Evolutionary conservation across 495 filamentous ascomycete species (phyloP).

Genomic region (Tuber microsphaerosporum): DNA sequence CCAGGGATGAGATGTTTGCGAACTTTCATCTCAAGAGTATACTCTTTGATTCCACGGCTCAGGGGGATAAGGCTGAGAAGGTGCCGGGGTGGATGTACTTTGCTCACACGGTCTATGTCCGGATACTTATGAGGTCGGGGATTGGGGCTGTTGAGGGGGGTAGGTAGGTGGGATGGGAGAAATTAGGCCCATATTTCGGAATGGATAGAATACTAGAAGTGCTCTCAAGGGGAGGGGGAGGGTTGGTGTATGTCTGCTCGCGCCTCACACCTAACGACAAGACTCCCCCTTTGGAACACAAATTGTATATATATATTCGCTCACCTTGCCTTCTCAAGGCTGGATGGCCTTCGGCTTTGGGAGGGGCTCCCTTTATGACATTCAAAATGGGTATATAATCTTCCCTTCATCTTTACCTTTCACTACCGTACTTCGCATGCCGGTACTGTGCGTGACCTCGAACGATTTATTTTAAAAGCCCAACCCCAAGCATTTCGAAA

Average conservation of each 20-base stretch:
- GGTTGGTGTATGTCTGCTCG: not conserved
- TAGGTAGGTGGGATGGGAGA: not conserved
- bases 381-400: not conserved
- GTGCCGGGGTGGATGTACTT: not conserved
- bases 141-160: not conserved
- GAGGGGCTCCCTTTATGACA: not conserved
- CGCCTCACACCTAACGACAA: not conserved
- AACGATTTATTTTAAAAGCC: no score
- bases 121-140: not conserved
- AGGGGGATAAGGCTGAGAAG: slow-evolving; percentile 39
- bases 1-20: slow-evolving; percentile 53
- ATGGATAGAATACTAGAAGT: not conserved
- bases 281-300: not conserved
- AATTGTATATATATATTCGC: not conserved
- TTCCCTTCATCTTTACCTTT: not conserved
- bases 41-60: slow-evolving; percentile 49
- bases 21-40: slow-evolving; percentile 61
- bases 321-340: not conserved
- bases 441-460: no score
- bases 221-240: not conserved
- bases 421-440: no score
- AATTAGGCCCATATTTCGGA: not conserved
- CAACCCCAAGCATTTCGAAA: no score
- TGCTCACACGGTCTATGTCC: not conserved
- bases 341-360: not conserved